phyloP scores from a whole-genome alignment of 345 rosid species.

The Trapa incisa region DNA sequence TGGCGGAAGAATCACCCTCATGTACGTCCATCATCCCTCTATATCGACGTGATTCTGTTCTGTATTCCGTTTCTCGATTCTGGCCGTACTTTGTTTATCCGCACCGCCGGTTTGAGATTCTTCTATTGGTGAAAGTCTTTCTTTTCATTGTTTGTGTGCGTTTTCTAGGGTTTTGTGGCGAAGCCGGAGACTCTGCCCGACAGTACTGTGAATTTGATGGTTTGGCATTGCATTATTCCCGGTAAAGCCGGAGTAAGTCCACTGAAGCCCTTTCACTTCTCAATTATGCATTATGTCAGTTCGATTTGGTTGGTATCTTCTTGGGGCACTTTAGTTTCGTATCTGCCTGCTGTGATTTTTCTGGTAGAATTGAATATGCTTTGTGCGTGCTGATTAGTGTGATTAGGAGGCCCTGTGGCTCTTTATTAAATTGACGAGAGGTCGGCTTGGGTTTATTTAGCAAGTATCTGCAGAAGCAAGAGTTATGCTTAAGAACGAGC shows the following conservation, averaged over 20 bases:
- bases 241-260: conserved; percentile 82
- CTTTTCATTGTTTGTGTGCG: background rate
- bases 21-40: conserved; percentile 28
- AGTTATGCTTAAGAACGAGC: background rate
- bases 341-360: background rate
- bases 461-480: background rate
- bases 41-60: conserved; percentile 2
- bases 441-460: background rate
- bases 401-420: background rate
- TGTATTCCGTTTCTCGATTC: background rate
- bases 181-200: conserved; percentile 78
- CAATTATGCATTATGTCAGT: background rate
- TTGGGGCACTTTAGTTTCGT: background rate
- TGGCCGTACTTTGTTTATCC: background rate
- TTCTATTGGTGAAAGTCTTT: background rate
- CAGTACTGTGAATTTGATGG: conserved; percentile 82
- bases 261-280: background rate
- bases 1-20: conserved; percentile 98
- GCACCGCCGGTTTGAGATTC: conserved; percentile 5
- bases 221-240: conserved; percentile 94
- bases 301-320: background rate
- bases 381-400: background rate
- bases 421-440: background rate
- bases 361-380: background rate
- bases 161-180: conserved; percentile 84